Base-by-base conservation (phyloP, 176 grass and related monocot species). In the Juncus effusus region DNA sequence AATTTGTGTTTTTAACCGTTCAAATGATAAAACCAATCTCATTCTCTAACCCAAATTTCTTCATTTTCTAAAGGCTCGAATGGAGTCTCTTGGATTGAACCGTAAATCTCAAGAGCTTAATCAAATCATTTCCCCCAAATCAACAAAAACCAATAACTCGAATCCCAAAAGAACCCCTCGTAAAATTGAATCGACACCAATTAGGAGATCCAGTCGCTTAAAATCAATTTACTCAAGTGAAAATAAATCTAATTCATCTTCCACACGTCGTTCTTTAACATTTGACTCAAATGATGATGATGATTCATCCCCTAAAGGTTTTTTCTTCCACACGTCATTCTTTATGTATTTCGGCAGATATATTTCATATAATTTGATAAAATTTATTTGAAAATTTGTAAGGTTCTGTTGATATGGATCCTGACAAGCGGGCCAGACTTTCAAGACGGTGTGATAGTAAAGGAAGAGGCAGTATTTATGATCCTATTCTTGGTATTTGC, bases 401-500 rank as follows among this genome's bases (percentile, higher is more conserved):
- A n/a, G 40, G 61, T 7, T 47, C 76, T 36, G 28, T 7, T 5
- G 8, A 36, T 8, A 5, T 56, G 16, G 40, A 69, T 10, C 62
- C 75, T 12, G 74, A 76, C 64, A 85, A 79, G 40, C 51, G 54
- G 75, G 53, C 63, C 54, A 79, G 88, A 41, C 66, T 86, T 63
- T 75, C 82, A 72, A 74, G 66, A 63, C 42, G 80, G 5, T 90
- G 90, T 10, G 80, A 89, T 10, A 90, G 74, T 62, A 95, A 74
- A 41, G 83, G 59, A 11, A 86, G 90, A 49, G 90, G 90, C 3
- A 75, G 59, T 67, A 65, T 90, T 62, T 90, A 95, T 61, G 86
- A 95, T 16, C 67, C 86, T n/a, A 69, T 90, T 73, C 77, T 90
- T 70, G 86, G 90, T 59, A 95, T 90, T 56, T 95, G 86, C 56